A percentile compares a stretch with the other conserved stretches of the same genome.
These are phyloP conservation scores for Solanum hybrid DNA, from an alignment of 305 asterid genomes.

Conservation along the genomic window DNA sequence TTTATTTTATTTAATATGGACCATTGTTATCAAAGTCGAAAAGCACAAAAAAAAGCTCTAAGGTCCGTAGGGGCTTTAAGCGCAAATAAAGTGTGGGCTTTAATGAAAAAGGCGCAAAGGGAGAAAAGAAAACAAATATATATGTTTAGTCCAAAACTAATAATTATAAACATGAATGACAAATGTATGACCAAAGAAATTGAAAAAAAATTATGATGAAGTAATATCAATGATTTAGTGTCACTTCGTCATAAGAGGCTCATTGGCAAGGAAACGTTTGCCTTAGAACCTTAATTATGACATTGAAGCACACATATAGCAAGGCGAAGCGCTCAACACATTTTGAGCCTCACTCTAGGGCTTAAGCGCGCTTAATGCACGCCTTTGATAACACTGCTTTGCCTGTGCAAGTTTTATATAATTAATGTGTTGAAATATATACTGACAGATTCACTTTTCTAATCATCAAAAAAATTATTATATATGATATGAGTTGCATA, in stretches of 20 bases:
- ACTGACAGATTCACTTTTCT: neutral
- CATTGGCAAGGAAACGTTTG: neutral
- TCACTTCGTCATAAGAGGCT: neutral
- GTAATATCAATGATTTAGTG: neutral
- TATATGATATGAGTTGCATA: neutral
- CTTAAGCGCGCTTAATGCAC: neutral
- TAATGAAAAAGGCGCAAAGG: neutral
- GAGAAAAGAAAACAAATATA: neutral
- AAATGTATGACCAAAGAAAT: neutral
- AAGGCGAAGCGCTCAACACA: neutral
- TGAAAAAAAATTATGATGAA: neutral
- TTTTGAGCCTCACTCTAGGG: neutral
- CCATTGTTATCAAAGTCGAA: neutral
- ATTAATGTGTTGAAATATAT: neutral
- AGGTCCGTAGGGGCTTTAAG: neutral
- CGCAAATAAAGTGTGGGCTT: neutral
- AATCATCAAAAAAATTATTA: too few relatives aligned
- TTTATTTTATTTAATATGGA: neutral
- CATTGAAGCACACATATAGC: neutral
- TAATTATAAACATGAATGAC: neutral
- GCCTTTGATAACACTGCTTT: neutral
- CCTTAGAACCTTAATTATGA: neutral
- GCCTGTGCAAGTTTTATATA: neutral
- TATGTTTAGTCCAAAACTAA: neutral
- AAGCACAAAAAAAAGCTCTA: neutral